Evolutionary conservation across 768 basidiomycete species (phyloP), one percentile per base, ranked within the genome.

Genomic region (Russula sp.): DNA sequence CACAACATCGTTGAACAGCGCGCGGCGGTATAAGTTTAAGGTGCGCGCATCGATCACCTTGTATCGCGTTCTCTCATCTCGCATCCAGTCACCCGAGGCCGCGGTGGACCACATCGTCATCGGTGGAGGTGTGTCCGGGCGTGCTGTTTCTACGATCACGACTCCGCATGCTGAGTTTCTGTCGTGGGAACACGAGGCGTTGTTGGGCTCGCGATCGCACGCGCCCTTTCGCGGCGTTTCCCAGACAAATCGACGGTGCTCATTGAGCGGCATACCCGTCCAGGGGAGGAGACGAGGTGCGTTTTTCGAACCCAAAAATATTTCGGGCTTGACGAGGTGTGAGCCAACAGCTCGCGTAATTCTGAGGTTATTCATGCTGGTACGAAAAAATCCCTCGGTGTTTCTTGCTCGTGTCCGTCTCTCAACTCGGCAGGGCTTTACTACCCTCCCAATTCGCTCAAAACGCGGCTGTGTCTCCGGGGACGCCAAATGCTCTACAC

Each of bases 341-440:
- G 40, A 42, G 47, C 48, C 27, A 37, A 55, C 53, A 94, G 94
- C 72, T 94, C 91, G 45, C 84, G 95, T 16, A 97, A 96, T 72
- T 95, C 94, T 0, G 95, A 97, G 71, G 95, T 98, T 27, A 89
- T 98, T 32, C 95, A 98, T 76, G 87, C 91, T 64, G 94, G 90
- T 85, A 70, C 48, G 71, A 64, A 58, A 27, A 37, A 6, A 0
- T 11, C 40, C 51, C 16, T 11, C 13, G 27, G 31, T 22, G 52
- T 31, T 54, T 39, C 35, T 9, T 34, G 8, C 37, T 42, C 44
- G 7, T 54, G 31, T 22, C 14, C n/a, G 22, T 60, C 31, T 48
- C 49, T 48, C 27, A 31, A 51, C 14, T n/a, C 16, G 35, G 4
- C 67, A 92, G 91, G 91, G 31, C 76, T 94, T 1, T 93, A 94